phyloP scores from a whole-genome alignment of 495 filamentous ascomycete species.

The Penicillium diatomitis region DNA sequence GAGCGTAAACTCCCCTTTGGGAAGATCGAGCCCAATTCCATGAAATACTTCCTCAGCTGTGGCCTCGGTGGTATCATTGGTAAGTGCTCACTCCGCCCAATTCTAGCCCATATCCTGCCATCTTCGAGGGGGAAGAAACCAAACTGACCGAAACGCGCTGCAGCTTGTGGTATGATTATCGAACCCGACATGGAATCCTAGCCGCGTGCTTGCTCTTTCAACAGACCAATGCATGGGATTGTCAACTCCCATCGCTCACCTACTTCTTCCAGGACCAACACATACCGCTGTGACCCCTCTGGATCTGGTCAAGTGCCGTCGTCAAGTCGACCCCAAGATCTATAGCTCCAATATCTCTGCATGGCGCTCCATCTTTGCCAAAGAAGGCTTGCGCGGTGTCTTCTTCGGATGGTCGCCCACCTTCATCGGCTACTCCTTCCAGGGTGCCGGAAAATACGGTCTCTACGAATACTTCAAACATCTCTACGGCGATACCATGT shows the following conservation, averaged over 20 bases:
- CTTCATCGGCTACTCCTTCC: slow-evolving; percentile 59
- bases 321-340: slow-evolving; percentile 62
- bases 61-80: slow-evolving; percentile 56
- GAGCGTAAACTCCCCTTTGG: slow-evolving; percentile 38
- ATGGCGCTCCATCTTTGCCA: slow-evolving; percentile 54
- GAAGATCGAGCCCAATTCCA: slow-evolving; percentile 58
- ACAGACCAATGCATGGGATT: too few species aligned
- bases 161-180: slow-evolving; percentile 50
- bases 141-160: background rate
- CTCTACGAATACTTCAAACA: slow-evolving; percentile 73
- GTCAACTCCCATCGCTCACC: background rate
- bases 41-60: slow-evolving; percentile 58
- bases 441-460: slow-evolving; percentile 71
- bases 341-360: slow-evolving; percentile 59
- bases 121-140: slow-evolving; percentile 1
- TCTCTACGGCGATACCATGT: slow-evolving; percentile 54
- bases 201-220: background rate
- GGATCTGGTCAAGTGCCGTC: slow-evolving; percentile 61
- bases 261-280: slow-evolving; percentile 29
- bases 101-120: background rate
- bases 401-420: slow-evolving; percentile 69
- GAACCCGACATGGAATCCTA: background rate
- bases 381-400: slow-evolving; percentile 59
- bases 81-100: slow-evolving; percentile 18
- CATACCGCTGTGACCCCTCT: slow-evolving; percentile 54